These are phyloP conservation scores for Scleroderma citrinum DNA, from an alignment of 768 basidiomycete species.

Conservation along the genomic window DNA sequence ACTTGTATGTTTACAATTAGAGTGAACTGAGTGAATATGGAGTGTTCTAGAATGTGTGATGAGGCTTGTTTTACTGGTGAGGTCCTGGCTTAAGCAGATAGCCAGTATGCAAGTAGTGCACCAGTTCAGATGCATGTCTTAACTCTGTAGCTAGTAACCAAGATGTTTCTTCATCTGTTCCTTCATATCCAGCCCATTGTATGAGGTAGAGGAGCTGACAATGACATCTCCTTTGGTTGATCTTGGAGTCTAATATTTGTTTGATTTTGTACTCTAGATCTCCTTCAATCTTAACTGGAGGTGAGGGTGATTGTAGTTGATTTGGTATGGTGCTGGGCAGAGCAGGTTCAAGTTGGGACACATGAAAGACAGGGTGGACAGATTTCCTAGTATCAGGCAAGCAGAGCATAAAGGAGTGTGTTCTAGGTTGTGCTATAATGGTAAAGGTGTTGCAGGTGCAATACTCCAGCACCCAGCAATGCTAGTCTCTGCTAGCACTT, in stretches of 20 bases:
- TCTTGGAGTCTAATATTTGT: too few relatives aligned
- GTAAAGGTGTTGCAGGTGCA: too few relatives aligned
- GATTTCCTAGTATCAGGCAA: slow-evolving; percentile 13
- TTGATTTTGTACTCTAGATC: slow-evolving; percentile 12
- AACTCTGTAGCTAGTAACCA: neutral
- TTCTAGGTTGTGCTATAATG: slow-evolving; percentile 14
- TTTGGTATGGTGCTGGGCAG: neutral
- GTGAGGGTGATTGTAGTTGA: slow-evolving; percentile 1
- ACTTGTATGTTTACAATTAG: too few relatives aligned
- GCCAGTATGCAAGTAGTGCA: neutral
- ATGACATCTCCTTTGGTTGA: neutral
- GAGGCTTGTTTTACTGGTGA: too few relatives aligned
- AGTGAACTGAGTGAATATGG: too few relatives aligned
- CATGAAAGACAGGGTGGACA: slow-evolving; percentile 10
- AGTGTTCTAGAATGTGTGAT: too few relatives aligned
- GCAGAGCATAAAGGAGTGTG: slow-evolving; percentile 15
- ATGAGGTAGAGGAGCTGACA: slow-evolving; percentile 7
- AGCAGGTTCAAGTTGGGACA: slow-evolving; percentile 1
- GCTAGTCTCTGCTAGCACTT: too few relatives aligned
- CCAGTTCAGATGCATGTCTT: neutral
- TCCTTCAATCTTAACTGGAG: slow-evolving; percentile 2
- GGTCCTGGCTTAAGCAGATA: neutral
- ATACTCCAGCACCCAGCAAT: too few relatives aligned
- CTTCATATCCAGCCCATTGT: slow-evolving; percentile 4
- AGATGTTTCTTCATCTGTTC: neutral